Base-by-base conservation (phyloP, 371 early-diverging fungal species). In the Mortierella sp. region DNA sequence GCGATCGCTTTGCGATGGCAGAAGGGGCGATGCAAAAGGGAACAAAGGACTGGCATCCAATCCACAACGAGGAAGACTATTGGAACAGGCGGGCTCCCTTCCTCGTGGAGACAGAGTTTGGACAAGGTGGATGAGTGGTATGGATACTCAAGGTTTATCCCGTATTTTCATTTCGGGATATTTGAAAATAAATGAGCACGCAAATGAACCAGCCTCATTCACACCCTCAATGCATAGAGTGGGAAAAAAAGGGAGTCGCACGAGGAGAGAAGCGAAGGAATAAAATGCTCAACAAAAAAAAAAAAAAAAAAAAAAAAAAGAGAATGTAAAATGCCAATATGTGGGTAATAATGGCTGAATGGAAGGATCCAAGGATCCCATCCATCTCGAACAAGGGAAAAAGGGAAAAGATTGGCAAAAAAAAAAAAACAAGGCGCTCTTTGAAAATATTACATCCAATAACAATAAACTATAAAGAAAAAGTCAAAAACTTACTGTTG, bases 401-500 rank as follows among this genome's bases (percentile, higher is more conserved):
- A 54, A n/a, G 43, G 32, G 48, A 58, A 29, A 29, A 51, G 70
- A 56, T 43, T 21, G 55, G 11, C 27, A 63, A 38, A 68, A 35
- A 65, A 58, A 29, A 60, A 35, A 68, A 65, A 58, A 29, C 48
- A 12, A 35, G 24, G 56, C 51, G 27, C 16, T 38, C 32, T 65
- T 27, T 35, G 48, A 43, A 21, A 74, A 68, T 46, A 46, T 32
- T 27, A 51, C 21, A 21, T 29, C 7, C 51, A 49, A 78, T 32
- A 73, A 46, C 11, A 51, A 51, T 5, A 51, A 51, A 51, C 51
- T 0, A 51, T 21, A 21, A 51, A 51, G 21, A 16, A 16, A 49
- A 21, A 21, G 16, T 27, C 38, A 71, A n/a, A 38, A 60, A 80
- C 86, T 77, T 86, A 86, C 86, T 86, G 70, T 70, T 71, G 8